Conservation (phyloP, 2,329 filamentous ascomycete genomes). For the Dryadomyces sulphureus region DNA sequence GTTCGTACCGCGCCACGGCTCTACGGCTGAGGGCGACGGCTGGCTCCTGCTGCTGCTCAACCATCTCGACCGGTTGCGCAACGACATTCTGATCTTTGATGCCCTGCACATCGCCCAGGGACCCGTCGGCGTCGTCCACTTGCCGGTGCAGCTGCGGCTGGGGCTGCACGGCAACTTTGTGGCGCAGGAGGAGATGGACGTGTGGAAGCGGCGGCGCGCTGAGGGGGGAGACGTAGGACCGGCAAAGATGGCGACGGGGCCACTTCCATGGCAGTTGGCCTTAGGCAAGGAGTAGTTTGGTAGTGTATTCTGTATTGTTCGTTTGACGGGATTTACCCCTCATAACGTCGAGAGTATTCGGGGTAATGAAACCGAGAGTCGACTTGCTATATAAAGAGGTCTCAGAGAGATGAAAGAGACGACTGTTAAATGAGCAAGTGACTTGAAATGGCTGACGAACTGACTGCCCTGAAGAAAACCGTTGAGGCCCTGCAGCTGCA, state of each 20-base stretch:
- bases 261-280: constrained; percentile 23
- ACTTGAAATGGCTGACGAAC: constrained; percentile 11
- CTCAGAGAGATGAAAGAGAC: no score
- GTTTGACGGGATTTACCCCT: no score
- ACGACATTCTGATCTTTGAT: constrained; percentile 28
- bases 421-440: no score
- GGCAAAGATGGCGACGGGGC: constrained; percentile 20
- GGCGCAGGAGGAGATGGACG: constrained; percentile 25
- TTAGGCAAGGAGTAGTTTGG: no score
- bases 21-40: constrained; percentile 31
- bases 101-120: constrained; percentile 22
- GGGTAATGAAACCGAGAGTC: background rate
- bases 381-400: background rate
- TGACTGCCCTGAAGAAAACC: constrained; percentile 10
- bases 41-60: constrained; percentile 32
- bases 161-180: constrained; percentile 29
- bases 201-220: constrained; percentile 22
- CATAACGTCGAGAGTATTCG: background rate
- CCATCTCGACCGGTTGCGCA: constrained; percentile 27
- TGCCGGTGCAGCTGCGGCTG: constrained; percentile 25
- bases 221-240: constrained; percentile 23
- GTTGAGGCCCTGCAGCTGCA: constrained; percentile 11
- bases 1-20: constrained; percentile 29
- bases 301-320: no score
- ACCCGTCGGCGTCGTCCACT: constrained; percentile 23